These are phyloP conservation scores for Microdochium paspali DNA, from an alignment of 2,329 filamentous ascomycete species.

Conservation along the genomic window DNA sequence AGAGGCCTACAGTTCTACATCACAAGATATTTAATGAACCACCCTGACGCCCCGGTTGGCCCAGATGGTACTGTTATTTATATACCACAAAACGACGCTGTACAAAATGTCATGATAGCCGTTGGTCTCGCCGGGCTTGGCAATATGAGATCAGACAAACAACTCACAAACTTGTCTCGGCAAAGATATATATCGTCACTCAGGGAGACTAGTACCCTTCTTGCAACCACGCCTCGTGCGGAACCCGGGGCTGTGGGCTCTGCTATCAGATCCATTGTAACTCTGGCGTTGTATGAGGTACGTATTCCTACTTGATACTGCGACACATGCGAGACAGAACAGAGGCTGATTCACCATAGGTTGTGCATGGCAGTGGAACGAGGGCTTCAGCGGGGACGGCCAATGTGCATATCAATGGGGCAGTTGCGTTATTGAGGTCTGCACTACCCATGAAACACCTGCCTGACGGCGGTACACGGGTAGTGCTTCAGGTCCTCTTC, in stretches of 20 bases:
- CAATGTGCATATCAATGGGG: slow-evolving; percentile 49
- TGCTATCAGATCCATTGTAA: slow-evolving; percentile 41
- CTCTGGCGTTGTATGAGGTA: slow-evolving; percentile 55
- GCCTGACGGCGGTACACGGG: slow-evolving; percentile 35
- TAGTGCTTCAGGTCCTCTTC: slow-evolving; percentile 45
- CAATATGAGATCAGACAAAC: slow-evolving; percentile 37
- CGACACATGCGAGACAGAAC: neutral
- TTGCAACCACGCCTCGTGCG: slow-evolving; percentile 20
- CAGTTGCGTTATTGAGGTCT: slow-evolving; percentile 44
- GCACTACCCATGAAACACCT: slow-evolving; percentile 27
- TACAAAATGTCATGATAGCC: slow-evolving; percentile 42
- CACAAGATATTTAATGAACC: slow-evolving; percentile 38
- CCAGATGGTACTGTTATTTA: slow-evolving; percentile 24
- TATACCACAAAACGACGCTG: slow-evolving; percentile 25
- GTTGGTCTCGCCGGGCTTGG: slow-evolving; percentile 49
- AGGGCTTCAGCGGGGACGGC: slow-evolving; percentile 38
- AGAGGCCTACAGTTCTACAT: slow-evolving; percentile 41
- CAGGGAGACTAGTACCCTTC: slow-evolving; percentile 31
- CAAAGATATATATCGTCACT: slow-evolving; percentile 46
- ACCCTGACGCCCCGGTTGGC: slow-evolving; percentile 36
- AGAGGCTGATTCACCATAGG: slow-evolving; percentile 11
- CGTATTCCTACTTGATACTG: slow-evolving; percentile 6
- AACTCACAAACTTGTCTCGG: slow-evolving; percentile 35
- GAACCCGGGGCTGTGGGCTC: slow-evolving; percentile 25
- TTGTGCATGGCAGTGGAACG: slow-evolving; percentile 33